phyloP scores from a whole-genome alignment of 2,329 filamentous ascomycete genomes.

The Aspergillus ochraceus region DNA sequence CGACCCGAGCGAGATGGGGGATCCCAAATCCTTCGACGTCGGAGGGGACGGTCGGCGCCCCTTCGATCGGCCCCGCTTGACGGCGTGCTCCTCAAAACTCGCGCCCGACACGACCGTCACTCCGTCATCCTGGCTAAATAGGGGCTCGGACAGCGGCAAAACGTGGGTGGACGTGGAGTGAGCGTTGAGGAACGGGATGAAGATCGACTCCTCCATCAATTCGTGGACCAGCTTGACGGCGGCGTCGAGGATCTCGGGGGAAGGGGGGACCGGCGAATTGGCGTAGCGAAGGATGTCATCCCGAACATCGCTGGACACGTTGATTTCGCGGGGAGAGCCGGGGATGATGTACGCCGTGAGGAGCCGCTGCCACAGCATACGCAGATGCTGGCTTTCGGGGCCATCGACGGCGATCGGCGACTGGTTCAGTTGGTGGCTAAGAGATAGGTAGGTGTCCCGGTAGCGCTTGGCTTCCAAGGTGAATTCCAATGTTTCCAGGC shows the following conservation, averaged over 20 bases:
- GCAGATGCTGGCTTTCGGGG: conserved; percentile 67
- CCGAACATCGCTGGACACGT: conserved; percentile 81
- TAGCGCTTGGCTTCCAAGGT: conserved; percentile 92
- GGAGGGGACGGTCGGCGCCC: conserved; percentile 32
- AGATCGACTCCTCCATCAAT: conserved; percentile 94
- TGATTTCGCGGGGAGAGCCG: conserved; percentile 83
- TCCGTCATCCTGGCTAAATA: conserved; percentile 39
- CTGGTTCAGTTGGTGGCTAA: conserved; percentile 52
- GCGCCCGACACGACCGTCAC: conserved; percentile 32
- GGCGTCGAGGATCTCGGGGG: conserved; percentile 74
- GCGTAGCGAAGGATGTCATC: conserved; percentile 72
- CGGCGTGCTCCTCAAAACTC: conserved; percentile 30
- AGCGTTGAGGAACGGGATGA: conserved; percentile 85
- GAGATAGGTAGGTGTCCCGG: conserved; percentile 63
- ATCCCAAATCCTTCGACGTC: conserved; percentile 33
- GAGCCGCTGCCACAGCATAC: conserved; percentile 81
- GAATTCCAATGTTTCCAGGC: conserved; percentile 93
- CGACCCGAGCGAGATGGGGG: conserved; percentile 22
- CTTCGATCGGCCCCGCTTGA: conserved; percentile 28
- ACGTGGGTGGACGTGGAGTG: conserved; percentile 51
- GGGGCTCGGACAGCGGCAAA: conserved; percentile 46
- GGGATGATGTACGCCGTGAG: conserved; percentile 88
- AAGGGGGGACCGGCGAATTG: conserved; percentile 60
- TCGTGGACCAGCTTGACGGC: conserved; percentile 89
- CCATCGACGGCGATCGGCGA: conserved; percentile 51